These are phyloP conservation scores for Santalum album DNA, from an alignment of 164 flowering plant species.

Conservation along the genomic window DNA sequence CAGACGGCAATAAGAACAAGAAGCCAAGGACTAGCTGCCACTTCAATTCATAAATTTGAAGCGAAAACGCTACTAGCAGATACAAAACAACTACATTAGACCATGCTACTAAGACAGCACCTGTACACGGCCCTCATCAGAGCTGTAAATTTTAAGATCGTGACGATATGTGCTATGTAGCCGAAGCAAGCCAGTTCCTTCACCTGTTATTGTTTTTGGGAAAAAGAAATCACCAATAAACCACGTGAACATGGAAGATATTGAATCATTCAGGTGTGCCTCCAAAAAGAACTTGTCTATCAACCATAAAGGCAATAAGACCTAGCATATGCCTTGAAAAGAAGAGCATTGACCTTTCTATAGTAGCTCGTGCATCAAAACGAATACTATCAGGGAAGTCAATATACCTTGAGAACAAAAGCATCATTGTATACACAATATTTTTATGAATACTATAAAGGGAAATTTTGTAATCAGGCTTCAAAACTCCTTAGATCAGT, in stretches of 20 bases:
- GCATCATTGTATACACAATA: too few species aligned
- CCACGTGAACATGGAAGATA: conserved; percentile 1
- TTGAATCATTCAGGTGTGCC: not conserved
- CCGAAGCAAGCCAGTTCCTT: conserved; percentile 97
- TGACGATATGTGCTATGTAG: conserved; percentile 98
- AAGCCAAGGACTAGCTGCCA: not conserved
- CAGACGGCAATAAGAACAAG: not conserved
- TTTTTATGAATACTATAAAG: too few species aligned
- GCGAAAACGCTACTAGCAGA: not conserved
- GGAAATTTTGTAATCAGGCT: too few species aligned
- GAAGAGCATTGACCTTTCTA: too few species aligned
- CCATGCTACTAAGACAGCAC: conserved; percentile 23
- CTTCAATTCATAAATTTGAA: not conserved
- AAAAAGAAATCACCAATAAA: not conserved
- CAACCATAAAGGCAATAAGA: too few species aligned
- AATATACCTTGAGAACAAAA: too few species aligned
- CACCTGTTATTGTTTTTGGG: conserved; percentile 44
- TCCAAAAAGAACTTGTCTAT: too few species aligned
- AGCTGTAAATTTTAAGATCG: conserved; percentile 97
- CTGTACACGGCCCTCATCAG: conserved; percentile 99
- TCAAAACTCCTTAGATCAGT: too few species aligned
- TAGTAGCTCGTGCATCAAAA: too few species aligned
- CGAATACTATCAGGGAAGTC: too few species aligned
- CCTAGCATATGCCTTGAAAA: too few species aligned
- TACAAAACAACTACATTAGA: not conserved